Percentiles rank a stretch among this genome's conserved stretches.
Conservation (phyloP, 768 basidiomycete species). For the Mycena filopes region DNA sequence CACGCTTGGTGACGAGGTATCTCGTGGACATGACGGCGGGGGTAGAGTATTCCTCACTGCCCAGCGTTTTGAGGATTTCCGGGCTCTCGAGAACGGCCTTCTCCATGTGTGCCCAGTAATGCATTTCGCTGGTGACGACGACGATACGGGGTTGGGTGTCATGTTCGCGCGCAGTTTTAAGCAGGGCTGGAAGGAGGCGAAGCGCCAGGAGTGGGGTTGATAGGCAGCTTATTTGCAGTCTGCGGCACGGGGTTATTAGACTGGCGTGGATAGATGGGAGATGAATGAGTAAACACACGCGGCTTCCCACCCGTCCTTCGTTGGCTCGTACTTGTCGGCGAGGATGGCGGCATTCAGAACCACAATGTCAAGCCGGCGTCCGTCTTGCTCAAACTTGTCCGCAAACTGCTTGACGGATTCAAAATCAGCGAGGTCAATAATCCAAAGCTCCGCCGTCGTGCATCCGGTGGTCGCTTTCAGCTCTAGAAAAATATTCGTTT, state of each 20-base stretch:
- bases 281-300: neutral
- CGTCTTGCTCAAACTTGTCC: slow-evolving; percentile 31
- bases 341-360: slow-evolving; percentile 9
- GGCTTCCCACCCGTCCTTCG: neutral
- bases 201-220: slow-evolving; percentile 40
- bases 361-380: slow-evolving; percentile 11
- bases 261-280: slow-evolving; percentile 3
- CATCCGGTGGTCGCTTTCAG: slow-evolving; percentile 36
- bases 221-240: slow-evolving; percentile 43
- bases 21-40: neutral
- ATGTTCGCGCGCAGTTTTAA: slow-evolving; percentile 30
- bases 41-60: slow-evolving; percentile 27
- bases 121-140: slow-evolving; percentile 41
- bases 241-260: neutral
- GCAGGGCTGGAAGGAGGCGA: slow-evolving; percentile 41
- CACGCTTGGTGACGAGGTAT: neutral
- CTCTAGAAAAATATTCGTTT: slow-evolving; percentile 28
- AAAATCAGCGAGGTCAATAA: slow-evolving; percentile 42
- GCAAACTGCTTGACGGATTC: slow-evolving; percentile 40
- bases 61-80: slow-evolving; percentile 32
- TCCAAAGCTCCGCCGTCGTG: slow-evolving; percentile 39
- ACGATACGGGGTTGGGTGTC: slow-evolving; percentile 26
- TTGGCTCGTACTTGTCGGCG: neutral
- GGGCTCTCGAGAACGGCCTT: slow-evolving; percentile 7
- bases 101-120: slow-evolving; percentile 21